Conservation (phyloP, 306 rosid genomes). For the Cicer bijugum region DNA sequence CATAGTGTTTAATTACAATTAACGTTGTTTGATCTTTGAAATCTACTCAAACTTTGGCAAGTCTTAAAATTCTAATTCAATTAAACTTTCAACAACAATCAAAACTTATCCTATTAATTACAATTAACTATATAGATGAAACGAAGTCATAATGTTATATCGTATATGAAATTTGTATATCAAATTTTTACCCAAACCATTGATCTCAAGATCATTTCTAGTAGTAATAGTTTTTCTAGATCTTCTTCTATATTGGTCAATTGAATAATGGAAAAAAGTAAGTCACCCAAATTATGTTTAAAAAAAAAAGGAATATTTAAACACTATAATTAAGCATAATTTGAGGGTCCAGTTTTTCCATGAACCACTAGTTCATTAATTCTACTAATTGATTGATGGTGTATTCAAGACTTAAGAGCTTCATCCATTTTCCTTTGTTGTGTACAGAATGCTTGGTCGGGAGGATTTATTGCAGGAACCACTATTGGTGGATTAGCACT, state of each 20-base stretch:
- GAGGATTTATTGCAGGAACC: conserved; percentile 84
- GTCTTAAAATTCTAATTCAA: too few species aligned
- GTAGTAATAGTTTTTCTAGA: too few species aligned
- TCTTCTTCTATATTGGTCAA: neutral
- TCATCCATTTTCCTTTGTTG: conserved; percentile 38
- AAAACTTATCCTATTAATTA: too few species aligned
- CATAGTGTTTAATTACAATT: too few species aligned
- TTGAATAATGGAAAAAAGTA: neutral
- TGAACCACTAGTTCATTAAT: conserved; percentile 22
- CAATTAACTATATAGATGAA: too few species aligned
- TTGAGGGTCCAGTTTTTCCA: conserved; percentile 33
- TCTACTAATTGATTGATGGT: conserved; percentile 37
- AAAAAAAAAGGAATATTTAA: neutral
- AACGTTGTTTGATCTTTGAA: too few species aligned
- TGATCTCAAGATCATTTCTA: too few species aligned
- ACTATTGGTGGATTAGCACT: conserved; percentile 63
- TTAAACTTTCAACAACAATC: too few species aligned
- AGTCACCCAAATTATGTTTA: neutral
- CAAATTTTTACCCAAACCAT: too few species aligned
- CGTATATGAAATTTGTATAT: too few species aligned
- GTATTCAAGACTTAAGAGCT: conserved; percentile 1
- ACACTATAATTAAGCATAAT: conserved; percentile 30
- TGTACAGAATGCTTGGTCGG: conserved; percentile 91
- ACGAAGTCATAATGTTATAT: too few species aligned
- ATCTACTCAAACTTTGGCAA: too few species aligned